Conservation (phyloP, 306 rosid species). For the Lotus japonicus region DNA sequence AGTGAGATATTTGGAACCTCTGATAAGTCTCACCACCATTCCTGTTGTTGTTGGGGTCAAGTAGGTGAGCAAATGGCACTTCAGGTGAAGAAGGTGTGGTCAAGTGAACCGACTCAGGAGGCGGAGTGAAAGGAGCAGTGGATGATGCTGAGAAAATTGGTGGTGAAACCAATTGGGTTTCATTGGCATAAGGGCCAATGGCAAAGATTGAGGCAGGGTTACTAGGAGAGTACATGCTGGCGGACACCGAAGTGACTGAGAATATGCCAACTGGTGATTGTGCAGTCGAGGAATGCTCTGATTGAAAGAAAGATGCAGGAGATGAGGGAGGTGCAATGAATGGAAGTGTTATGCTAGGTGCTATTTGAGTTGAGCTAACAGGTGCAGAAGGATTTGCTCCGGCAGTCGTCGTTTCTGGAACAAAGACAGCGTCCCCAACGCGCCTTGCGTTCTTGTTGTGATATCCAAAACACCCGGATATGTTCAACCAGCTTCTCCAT, state of each 20-base stretch:
- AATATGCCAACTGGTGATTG: slow-evolving; percentile 64
- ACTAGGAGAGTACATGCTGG: slow-evolving; percentile 83
- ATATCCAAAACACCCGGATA: slow-evolving; percentile 74
- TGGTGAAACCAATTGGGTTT: slow-evolving; percentile 85
- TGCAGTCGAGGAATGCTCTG: slow-evolving; percentile 81
- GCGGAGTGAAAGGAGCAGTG: slow-evolving; percentile 95
- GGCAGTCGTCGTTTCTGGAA: slow-evolving; percentile 46
- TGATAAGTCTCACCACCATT: slow-evolving; percentile 46
- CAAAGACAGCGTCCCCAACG: slow-evolving; percentile 66
- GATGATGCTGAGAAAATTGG: slow-evolving; percentile 94
- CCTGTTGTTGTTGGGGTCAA: slow-evolving; percentile 46
- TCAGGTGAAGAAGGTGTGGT: slow-evolving; percentile 97
- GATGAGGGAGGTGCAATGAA: slow-evolving; percentile 94
- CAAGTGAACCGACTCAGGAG: slow-evolving; percentile 79
- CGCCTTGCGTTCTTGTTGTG: slow-evolving; percentile 49
- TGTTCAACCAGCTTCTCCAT: slow-evolving; percentile 74
- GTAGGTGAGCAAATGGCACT: slow-evolving; percentile 93
- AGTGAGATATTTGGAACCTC: slow-evolving; percentile 60
- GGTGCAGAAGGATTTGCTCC: slow-evolving; percentile 31
- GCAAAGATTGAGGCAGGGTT: slow-evolving; percentile 92
- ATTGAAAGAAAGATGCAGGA: slow-evolving; percentile 86
- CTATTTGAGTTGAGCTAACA: slow-evolving; percentile 45
- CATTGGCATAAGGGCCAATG: slow-evolving; percentile 89
- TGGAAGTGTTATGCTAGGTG: slow-evolving; percentile 47
- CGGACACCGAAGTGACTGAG: slow-evolving; percentile 55